A percentile compares a stretch with the other conserved stretches of the same genome.
Conservation (phyloP, 139 green algal genomes). For the Coccomyxa sp. region DNA sequence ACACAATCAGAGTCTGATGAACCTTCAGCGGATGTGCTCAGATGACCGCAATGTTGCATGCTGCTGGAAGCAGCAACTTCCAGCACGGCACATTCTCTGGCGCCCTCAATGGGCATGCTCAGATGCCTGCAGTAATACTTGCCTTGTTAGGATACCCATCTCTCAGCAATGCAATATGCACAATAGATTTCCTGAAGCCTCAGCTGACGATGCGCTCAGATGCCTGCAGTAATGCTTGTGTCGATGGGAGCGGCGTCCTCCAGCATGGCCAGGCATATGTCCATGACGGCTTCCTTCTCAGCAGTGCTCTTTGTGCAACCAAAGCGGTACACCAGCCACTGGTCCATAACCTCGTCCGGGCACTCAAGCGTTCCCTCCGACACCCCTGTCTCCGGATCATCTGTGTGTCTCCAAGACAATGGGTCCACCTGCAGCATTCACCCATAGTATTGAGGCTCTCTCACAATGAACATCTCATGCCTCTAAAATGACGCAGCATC, state of each 20-base stretch:
- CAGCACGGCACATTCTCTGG: too few species aligned
- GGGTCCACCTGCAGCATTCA: neutral
- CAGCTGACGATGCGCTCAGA: too few species aligned
- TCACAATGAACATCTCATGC: neutral
- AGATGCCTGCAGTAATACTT: too few species aligned
- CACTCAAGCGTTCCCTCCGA: neutral
- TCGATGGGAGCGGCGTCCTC: neutral
- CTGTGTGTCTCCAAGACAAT: neutral
- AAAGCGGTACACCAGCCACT: neutral
- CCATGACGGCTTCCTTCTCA: neutral
- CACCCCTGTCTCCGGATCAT: neutral
- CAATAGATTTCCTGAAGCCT: too few species aligned
- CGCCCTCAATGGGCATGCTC: too few species aligned
- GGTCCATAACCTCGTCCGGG: neutral
- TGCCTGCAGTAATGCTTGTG: neutral
- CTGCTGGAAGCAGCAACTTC: too few species aligned
- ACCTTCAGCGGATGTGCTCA: too few species aligned
- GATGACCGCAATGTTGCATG: too few species aligned
- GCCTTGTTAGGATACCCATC: too few species aligned
- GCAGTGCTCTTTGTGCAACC: neutral
- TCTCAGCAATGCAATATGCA: too few species aligned
- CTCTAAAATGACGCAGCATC: neutral
- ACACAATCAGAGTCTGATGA: too few species aligned
- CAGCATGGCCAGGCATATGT: neutral
- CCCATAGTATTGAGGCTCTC: neutral